Conservation (phyloP, 2,329 filamentous ascomycete genomes). For the Claviceps arundinis region DNA sequence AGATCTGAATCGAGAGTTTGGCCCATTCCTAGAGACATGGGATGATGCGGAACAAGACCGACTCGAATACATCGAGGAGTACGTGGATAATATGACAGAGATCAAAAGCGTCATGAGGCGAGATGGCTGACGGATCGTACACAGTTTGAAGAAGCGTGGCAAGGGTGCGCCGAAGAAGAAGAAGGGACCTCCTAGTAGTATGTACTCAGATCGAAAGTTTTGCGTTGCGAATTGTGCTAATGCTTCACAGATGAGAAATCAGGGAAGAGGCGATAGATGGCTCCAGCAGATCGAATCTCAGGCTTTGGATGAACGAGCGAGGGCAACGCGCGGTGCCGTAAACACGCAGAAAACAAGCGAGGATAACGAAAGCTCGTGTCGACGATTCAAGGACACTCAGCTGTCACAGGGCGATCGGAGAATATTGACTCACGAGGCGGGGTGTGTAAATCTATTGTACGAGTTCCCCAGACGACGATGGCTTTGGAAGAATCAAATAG, state of each 20-base stretch:
- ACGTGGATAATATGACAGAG: conserved; percentile 16
- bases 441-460: conserved; percentile 1
- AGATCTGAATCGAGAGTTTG: conserved; percentile 60
- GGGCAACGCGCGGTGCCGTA: not conserved
- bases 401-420: not conserved
- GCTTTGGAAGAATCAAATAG: not conserved
- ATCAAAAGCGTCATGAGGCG: not conserved
- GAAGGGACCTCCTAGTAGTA: conserved; percentile 34
- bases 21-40: conserved; percentile 51
- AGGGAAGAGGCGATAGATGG: conserved; percentile 18
- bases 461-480: not conserved
- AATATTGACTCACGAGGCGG: not conserved
- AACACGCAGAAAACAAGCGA: not conserved
- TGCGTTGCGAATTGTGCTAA: not conserved
- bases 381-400: not conserved
- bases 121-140: conserved; percentile 15
- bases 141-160: conserved; percentile 61
- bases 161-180: conserved; percentile 89
- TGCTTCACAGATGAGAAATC: conserved; percentile 13
- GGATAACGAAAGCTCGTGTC: not conserved
- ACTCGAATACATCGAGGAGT: conserved; percentile 59
- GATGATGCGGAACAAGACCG: conserved; percentile 71
- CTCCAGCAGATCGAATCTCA: not conserved
- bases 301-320: not conserved
- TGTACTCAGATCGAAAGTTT: not conserved